Percentiles rank a stretch among this genome's conserved stretches.
Conservation (phyloP, 768 basidiomycete genomes). For the Tephrocybe sp. region DNA sequence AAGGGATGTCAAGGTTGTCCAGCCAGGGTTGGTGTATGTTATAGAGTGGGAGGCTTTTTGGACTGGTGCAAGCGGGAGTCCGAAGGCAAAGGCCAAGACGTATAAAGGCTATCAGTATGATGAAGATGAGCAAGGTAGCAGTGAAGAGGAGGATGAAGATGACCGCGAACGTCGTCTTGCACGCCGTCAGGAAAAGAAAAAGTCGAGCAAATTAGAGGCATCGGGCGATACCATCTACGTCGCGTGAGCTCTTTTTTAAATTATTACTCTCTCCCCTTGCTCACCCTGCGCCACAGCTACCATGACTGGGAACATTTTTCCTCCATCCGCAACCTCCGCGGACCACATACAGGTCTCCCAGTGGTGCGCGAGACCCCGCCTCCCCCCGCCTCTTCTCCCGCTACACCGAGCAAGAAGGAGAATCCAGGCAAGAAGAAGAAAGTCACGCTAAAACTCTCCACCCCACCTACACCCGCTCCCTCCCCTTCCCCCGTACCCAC, state of each 20-base stretch:
- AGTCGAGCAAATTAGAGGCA: slow-evolving; percentile 2
- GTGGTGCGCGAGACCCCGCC: slow-evolving; percentile 53
- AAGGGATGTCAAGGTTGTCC: slow-evolving; percentile 87
- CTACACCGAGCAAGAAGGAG: slow-evolving; percentile 28
- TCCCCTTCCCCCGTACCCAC: neutral
- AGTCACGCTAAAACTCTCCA: slow-evolving; percentile 29
- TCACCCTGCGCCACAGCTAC: slow-evolving; percentile 51
- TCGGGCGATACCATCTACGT: slow-evolving; percentile 63
- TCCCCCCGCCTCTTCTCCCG: slow-evolving; percentile 27
- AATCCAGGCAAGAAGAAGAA: slow-evolving; percentile 23
- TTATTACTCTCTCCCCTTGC: slow-evolving; percentile 3
- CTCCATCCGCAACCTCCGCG: slow-evolving; percentile 83
- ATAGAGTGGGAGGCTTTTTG: slow-evolving; percentile 79
- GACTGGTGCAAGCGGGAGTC: no score
- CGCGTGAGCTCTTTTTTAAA: slow-evolving; percentile 60
- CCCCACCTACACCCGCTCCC: slow-evolving; percentile 1
- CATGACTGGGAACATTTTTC: slow-evolving; percentile 97
- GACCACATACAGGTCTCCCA: slow-evolving; percentile 80
- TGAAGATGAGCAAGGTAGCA: slow-evolving; percentile 7
- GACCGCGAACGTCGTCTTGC: slow-evolving; percentile 46
- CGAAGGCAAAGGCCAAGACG: neutral
- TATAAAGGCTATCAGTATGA: slow-evolving; percentile 7
- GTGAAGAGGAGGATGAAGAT: slow-evolving; percentile 27
- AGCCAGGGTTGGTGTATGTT: slow-evolving; percentile 89
- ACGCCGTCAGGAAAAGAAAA: slow-evolving; percentile 27